Conservation (phyloP, 495 filamentous ascomycete genomes). For the Ascobolus immersus region DNA sequence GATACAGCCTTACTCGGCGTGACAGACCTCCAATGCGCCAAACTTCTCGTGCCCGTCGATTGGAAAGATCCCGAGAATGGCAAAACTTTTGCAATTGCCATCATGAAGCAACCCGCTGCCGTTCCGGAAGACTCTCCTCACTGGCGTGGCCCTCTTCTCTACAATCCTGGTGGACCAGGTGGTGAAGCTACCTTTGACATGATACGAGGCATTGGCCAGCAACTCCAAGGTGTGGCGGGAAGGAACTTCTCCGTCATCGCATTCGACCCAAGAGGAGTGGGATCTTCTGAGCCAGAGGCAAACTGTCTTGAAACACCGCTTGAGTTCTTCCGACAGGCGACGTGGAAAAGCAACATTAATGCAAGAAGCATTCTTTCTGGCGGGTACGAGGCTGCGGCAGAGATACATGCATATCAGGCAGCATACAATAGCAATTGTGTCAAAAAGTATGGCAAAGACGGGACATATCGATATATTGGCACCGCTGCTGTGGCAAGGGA, state of each 20-base stretch:
- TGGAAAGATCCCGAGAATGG: slow-evolving; percentile 21
- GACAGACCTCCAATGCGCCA: slow-evolving; percentile 20
- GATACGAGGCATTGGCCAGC: slow-evolving; percentile 16
- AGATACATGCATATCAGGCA: too few relatives aligned
- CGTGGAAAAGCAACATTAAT: slow-evolving; percentile 8
- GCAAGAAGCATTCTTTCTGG: too few relatives aligned
- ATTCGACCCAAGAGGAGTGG: slow-evolving; percentile 32
- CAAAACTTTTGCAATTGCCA: slow-evolving; percentile 19
- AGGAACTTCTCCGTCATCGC: slow-evolving; percentile 25
- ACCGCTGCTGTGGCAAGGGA: slow-evolving; percentile 13
- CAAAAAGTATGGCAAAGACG: too few relatives aligned
- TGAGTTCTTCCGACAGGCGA: slow-evolving; percentile 4
- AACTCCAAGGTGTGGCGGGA: slow-evolving; percentile 24
- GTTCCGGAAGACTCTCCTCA: slow-evolving; percentile 15
- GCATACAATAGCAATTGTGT: too few relatives aligned
- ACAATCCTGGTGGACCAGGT: slow-evolving; percentile 31
- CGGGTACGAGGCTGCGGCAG: too few relatives aligned
- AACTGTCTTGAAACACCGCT: slow-evolving; percentile 22
- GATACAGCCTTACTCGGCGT: too few relatives aligned
- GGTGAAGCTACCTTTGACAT: slow-evolving; percentile 24
- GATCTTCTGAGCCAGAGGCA: slow-evolving; percentile 23
- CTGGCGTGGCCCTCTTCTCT: slow-evolving; percentile 23
- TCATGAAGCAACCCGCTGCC: slow-evolving; percentile 23
- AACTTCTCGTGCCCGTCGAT: slow-evolving; percentile 25
- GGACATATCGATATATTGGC: slow-evolving; percentile 7